These are phyloP conservation scores for Lodderomyces beijingensis DNA, from an alignment of 1,139 yeast species.

Conservation along the genomic window DNA sequence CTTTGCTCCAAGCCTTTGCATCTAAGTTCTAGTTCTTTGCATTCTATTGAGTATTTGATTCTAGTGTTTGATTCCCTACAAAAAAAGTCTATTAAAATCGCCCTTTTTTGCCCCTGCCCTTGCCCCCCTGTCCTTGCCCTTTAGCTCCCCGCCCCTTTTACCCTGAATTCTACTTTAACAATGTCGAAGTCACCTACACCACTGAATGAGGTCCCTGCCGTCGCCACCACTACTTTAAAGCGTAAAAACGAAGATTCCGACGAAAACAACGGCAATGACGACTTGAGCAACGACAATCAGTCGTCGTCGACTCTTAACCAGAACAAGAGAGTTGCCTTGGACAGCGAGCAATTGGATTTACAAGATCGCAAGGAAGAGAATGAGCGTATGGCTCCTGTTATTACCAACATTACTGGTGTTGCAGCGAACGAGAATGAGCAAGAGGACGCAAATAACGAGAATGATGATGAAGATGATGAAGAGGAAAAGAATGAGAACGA, in stretches of 20 bases:
- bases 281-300: constrained; percentile 1
- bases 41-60: no score
- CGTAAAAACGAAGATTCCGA: constrained; percentile 64
- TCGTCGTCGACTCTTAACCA: neutral
- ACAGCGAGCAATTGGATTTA: constrained; percentile 44
- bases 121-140: no score
- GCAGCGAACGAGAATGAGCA: constrained; percentile 1
- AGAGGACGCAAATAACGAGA: constrained; percentile 1
- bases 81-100: no score
- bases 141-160: no score
- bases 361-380: constrained; percentile 31
- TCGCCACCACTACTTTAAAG: constrained; percentile 55
- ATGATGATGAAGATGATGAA: neutral
- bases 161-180: no score
- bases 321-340: constrained; percentile 72
- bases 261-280: constrained; percentile 1
- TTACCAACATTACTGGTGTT: constrained; percentile 9
- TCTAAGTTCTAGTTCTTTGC: no score
- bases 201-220: no score
- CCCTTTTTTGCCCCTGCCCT: no score
- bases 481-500: constrained; percentile 2
- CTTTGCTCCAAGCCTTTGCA: no score
- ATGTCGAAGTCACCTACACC: no score
- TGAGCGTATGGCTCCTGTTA: constrained; percentile 39
- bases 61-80: no score